Evolutionary conservation across 192 early-diverging fungal species (phyloP), one percentile per base, ranked within the genome.

Genomic region (Helicostylum pulchrum): DNA sequence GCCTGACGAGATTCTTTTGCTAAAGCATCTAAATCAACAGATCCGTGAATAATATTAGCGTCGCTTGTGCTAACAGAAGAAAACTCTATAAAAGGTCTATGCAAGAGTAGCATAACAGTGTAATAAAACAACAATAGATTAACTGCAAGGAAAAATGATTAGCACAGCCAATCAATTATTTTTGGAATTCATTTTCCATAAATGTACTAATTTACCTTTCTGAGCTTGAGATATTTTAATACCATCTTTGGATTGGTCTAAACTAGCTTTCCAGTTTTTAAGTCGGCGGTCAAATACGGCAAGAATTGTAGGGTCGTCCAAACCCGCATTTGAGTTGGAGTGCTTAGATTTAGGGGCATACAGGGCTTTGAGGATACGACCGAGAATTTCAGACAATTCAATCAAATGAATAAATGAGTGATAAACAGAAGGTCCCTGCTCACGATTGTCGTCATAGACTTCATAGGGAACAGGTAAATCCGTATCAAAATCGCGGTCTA

Each of bases 331-430:
- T 0, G 73, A 67, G 20, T 75, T 75, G 21, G 79, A 66, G 19
- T 58, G 66, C 26, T 77, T 76, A 21, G 79, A 71, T 14, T 65
- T 78, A 2, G 81, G 79, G 1, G 78, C 71, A 48, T 85, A 83
- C 0, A 85, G 50, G 11, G 75, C 71, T 3, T 77, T 76, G 7
- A 85, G 56, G 23, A 81, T 70, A 34, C 77, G 59, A 19, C 83
- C 83, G 4, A 81, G 47, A 12, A 85, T 80, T 53, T 78, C 72
- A 7, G 77, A 76, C 43, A 85, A 44, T 32, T 82, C 78, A 53
- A 83, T 76, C 7, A 74, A 63, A 17, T 74, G 67, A 17, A 77
- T 57, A 75, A 85, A 85, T 6, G 74, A 66, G 5, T 59, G 71
- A 53, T 69, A 74, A 14, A 65, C 44, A 11, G 64, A 60, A 2